These are phyloP conservation scores for Ophiostoma himal-ulmi DNA, from an alignment of 2,329 filamentous ascomycete genomes.

Conservation along the genomic window DNA sequence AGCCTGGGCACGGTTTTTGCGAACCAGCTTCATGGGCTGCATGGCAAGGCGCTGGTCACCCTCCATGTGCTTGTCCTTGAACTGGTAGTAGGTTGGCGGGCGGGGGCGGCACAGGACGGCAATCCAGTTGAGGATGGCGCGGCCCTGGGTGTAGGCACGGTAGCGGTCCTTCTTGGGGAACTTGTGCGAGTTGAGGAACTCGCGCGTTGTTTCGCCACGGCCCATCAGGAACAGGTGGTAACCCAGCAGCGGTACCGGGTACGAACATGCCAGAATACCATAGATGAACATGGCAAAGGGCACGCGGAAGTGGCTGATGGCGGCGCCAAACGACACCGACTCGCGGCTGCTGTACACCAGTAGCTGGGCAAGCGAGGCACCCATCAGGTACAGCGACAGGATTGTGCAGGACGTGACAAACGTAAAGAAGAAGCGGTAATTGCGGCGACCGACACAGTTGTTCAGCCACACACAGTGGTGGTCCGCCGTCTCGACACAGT, in stretches of 20 bases:
- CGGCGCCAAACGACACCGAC: slow-evolving; percentile 58
- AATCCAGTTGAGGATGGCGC: slow-evolving; percentile 69
- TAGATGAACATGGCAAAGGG: slow-evolving; percentile 88
- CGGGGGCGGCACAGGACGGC: slow-evolving; percentile 76
- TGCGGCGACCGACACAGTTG: slow-evolving; percentile 93
- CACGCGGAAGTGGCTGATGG: slow-evolving; percentile 66
- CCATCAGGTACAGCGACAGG: slow-evolving; percentile 69
- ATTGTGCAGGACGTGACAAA: slow-evolving; percentile 79
- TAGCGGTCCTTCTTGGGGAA: slow-evolving; percentile 89
- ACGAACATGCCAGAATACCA: slow-evolving; percentile 65
- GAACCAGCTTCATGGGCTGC: slow-evolving; percentile 35
- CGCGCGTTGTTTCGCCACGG: slow-evolving; percentile 87
- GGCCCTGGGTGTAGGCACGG: slow-evolving; percentile 78
- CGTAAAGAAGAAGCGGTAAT: slow-evolving; percentile 96
- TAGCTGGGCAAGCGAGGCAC: slow-evolving; percentile 73
- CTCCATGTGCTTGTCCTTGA: slow-evolving; percentile 68
- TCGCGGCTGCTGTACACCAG: slow-evolving; percentile 63
- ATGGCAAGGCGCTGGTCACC: slow-evolving; percentile 78
- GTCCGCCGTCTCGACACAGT: slow-evolving; percentile 93
- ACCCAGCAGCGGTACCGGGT: slow-evolving; percentile 74
- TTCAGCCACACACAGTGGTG: slow-evolving; percentile 99
- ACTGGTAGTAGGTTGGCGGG: slow-evolving; percentile 80
- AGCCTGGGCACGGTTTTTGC: background rate
- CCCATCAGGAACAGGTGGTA: slow-evolving; percentile 92
- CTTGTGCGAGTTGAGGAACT: slow-evolving; percentile 94